These are phyloP conservation scores for Acanthamoeba sp. DNA, from an alignment of 208 protist genomes.

Conservation along the genomic window DNA sequence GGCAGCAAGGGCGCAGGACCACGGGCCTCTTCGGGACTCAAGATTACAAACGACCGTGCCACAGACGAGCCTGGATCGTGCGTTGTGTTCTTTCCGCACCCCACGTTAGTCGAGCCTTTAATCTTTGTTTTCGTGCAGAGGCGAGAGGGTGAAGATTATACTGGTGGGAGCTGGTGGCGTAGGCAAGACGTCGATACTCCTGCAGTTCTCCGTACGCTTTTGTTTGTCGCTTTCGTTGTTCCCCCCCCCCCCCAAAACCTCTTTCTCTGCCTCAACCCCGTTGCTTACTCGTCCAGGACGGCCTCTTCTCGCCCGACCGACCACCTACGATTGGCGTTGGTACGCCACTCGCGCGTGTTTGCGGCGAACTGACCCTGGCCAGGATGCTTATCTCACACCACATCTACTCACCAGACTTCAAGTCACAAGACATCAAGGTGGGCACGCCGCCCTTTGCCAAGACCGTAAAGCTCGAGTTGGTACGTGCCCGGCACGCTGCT, in stretches of 20 bases:
- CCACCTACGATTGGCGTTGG: background rate
- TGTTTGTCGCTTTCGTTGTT: background rate
- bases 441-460: background rate
- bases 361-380: too few relatives aligned
- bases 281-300: background rate
- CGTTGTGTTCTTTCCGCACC: background rate
- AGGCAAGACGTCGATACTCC: background rate
- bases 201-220: background rate
- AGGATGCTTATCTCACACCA: background rate
- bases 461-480: slow-evolving; percentile 1
- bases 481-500: background rate
- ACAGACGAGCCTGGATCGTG: background rate
- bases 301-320: background rate
- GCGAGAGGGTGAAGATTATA: background rate
- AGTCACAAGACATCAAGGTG: background rate
- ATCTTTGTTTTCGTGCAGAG: background rate
- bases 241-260: background rate
- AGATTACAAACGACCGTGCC: background rate
- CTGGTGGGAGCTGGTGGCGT: background rate
- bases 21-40: background rate
- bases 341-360: background rate
- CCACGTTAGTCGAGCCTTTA: too few relatives aligned
- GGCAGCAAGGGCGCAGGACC: background rate
- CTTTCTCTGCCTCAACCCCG: background rate
- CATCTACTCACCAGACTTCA: background rate